Base-by-base conservation (phyloP, 495 filamentous ascomycete species). In the Ramalina intermedia region DNA sequence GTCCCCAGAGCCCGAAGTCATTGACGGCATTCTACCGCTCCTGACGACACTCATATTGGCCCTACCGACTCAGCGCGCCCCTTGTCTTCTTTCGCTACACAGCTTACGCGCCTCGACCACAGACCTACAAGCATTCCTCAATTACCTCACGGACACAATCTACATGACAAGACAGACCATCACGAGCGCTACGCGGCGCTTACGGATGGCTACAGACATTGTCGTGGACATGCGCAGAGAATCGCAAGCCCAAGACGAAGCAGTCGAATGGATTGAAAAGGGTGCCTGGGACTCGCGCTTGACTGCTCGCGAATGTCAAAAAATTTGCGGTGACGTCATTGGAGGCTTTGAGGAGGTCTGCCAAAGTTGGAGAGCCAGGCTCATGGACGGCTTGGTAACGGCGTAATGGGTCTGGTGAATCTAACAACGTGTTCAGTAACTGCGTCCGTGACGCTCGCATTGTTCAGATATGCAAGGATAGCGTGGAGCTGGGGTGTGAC, bases 101-200 rank as follows among this genome's bases (percentile, higher is more conserved):
- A 82, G 68, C 35, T 88, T 88, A 9, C 78, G 81, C 57, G 58
- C 71, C n/a, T 68, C 79, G 26, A 94, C 87, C 0, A 65, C 79
- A 21, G 86, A 91, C 38, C 74, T 96, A 14, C 78, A 85, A 27
- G 72, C 80, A 47, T 82, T 85, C 2, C 80, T 98, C 40, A 84
- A 84, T 50, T 78, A 84, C 55, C 72, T 98, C 6, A 82, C 83
- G n/a, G 91, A 98, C 61, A 87, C 85, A 0, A 71, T 96, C 18
- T 89, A 96, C 63, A 94, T 96, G 80, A 82, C 79, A n/a, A 77
- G 86, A 3, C 91, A 98, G 60, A 80, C 84, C 0, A 88, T 84
- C 1, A 80, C 79, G 1, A 80, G 79, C 0, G 91, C 91, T 11
- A 79, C 81, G 4, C 72, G 91, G 27, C 69, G 83, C 27, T 67